These are phyloP conservation scores for Gloeophyllum trabeum DNA, from an alignment of 768 basidiomycete genomes.

Conservation along the genomic window DNA sequence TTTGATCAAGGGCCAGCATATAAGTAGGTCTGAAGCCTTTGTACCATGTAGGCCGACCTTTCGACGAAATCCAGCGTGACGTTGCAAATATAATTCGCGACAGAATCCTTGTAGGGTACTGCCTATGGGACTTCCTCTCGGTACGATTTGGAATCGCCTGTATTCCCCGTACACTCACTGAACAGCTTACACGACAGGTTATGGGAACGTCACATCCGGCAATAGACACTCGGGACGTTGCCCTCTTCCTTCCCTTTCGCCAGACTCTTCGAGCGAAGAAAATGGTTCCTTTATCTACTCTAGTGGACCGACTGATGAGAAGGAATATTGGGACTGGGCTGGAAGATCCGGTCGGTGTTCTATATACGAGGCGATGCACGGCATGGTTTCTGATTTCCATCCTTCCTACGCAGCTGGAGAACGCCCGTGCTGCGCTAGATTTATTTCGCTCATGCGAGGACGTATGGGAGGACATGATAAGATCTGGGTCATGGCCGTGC, in stretches of 20 bases:
- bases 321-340: slow-evolving; percentile 28
- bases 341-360: slow-evolving; percentile 29
- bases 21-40: too few species aligned
- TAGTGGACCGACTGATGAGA: slow-evolving; percentile 35
- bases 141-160: slow-evolving; percentile 22
- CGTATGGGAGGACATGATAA: slow-evolving; percentile 34
- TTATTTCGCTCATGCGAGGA: slow-evolving; percentile 39
- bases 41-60: slow-evolving; percentile 32
- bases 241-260: slow-evolving; percentile 38
- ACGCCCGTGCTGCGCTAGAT: slow-evolving; percentile 37
- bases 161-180: neutral
- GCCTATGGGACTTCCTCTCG: slow-evolving; percentile 41
- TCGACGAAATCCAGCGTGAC: slow-evolving; percentile 32
- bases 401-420: slow-evolving; percentile 30
- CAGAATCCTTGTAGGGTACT: slow-evolving; percentile 46
- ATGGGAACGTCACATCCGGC: slow-evolving; percentile 40
- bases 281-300: slow-evolving; percentile 26
- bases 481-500: slow-evolving; percentile 39
- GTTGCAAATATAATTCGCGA: slow-evolving; percentile 30
- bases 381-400: too few species aligned
- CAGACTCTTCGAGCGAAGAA: slow-evolving; percentile 25
- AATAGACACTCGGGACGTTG: slow-evolving; percentile 41
- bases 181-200: slow-evolving; percentile 21
- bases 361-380: neutral
- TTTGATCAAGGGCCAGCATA: too few species aligned